Conservation (phyloP, 129 eudicot species). For the Pittosporum tobira region DNA sequence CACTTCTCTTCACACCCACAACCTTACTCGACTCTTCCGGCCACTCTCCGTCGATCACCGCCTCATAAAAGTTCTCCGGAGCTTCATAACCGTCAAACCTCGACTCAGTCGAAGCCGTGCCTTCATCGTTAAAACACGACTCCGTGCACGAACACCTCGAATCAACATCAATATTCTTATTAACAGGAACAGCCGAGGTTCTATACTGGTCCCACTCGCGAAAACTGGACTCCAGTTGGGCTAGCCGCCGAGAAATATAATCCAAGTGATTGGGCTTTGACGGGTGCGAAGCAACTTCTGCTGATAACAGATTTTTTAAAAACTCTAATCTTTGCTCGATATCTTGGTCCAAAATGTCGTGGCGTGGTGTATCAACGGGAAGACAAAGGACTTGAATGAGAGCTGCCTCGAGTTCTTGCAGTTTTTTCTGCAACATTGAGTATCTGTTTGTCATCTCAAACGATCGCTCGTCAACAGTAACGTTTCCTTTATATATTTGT, state of each 20-base stretch:
- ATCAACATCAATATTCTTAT: background rate
- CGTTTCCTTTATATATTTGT: background rate
- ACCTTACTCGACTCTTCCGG: background rate
- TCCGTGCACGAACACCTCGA: slow-evolving; percentile 22
- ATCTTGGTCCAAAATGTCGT: slow-evolving; percentile 4
- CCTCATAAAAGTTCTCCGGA: slow-evolving; percentile 1
- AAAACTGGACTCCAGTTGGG: slow-evolving; percentile 17
- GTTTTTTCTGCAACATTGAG: slow-evolving; percentile 19
- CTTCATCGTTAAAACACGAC: slow-evolving; percentile 2
- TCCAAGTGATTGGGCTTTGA: slow-evolving; percentile 14
- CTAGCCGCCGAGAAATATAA: slow-evolving; percentile 6
- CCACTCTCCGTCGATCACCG: background rate
- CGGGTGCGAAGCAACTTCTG: slow-evolving; percentile 21
- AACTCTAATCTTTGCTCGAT: slow-evolving; percentile 18
- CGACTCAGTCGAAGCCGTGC: background rate
- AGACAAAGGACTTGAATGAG: background rate
- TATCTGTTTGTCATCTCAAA: slow-evolving; percentile 18
- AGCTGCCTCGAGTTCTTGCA: slow-evolving; percentile 18
- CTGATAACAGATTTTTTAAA: slow-evolving; percentile 16
- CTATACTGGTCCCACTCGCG: background rate
- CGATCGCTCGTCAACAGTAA: background rate
- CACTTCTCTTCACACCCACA: background rate
- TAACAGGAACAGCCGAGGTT: background rate
- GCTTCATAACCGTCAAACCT: background rate
- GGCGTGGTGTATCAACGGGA: slow-evolving; percentile 7